Evolutionary conservation across 345 rosid species (phyloP).

Genomic region (Populus ilicifolia): DNA sequence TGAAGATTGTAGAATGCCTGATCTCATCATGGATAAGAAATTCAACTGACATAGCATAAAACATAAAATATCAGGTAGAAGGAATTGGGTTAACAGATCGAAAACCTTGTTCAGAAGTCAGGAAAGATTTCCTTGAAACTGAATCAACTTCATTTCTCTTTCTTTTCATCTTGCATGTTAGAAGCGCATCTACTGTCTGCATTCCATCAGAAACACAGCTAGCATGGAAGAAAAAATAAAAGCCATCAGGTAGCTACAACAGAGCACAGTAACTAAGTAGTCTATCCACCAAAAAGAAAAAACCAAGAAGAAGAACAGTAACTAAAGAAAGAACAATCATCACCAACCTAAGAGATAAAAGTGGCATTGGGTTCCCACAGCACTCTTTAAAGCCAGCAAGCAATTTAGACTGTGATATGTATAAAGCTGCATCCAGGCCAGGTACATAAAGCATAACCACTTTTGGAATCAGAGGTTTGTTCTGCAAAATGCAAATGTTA

Average conservation of each 20-base stretch:
- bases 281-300: too few relatives aligned
- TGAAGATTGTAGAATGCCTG: background rate
- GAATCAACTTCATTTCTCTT: conserved; percentile 48
- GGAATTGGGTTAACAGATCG: background rate
- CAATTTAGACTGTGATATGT: conserved; percentile 61
- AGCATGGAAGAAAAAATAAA: conserved; percentile 32
- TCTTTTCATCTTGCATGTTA: conserved; percentile 73
- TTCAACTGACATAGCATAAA: background rate
- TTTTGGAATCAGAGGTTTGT: conserved; percentile 83
- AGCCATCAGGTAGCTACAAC: conserved; percentile 14
- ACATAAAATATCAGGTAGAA: background rate
- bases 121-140: conserved; percentile 22
- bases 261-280: background rate
- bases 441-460: conserved; percentile 90
- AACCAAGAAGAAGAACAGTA: background rate
- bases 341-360: conserved; percentile 78
- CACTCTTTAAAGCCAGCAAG: conserved; percentile 62
- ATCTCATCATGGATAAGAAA: conserved; percentile 2
- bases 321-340: conserved; percentile 15
- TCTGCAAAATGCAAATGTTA: conserved; percentile 48
- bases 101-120: conserved; percentile 53
- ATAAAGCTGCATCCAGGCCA: conserved; percentile 86
- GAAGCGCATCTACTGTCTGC: conserved; percentile 73
- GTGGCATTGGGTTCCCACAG: conserved; percentile 71
- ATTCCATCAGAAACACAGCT: conserved; percentile 82